Evolutionary conservation across 2,329 filamentous ascomycete species (phyloP).

Genomic region (Fusarium penzigii): DNA sequence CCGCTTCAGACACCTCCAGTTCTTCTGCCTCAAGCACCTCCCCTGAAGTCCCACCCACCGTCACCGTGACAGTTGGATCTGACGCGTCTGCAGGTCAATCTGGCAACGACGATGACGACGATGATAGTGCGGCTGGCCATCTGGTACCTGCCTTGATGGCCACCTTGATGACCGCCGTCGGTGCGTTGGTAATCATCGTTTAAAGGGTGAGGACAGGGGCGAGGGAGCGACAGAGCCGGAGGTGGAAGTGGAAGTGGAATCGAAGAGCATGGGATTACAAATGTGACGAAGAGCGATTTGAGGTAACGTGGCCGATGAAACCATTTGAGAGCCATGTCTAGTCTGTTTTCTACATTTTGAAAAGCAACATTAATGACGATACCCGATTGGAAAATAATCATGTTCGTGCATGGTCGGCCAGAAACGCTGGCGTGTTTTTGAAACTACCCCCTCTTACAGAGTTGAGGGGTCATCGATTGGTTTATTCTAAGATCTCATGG

Average conservation of each 20-base stretch:
- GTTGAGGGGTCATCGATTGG: too few relatives aligned
- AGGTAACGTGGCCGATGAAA: neutral
- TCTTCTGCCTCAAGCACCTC: neutral
- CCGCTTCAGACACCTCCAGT: too few relatives aligned
- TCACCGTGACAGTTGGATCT: slow-evolving; percentile 13
- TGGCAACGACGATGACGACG: slow-evolving; percentile 3
- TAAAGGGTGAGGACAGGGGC: slow-evolving; percentile 1
- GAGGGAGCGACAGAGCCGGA: neutral
- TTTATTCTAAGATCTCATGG: too few relatives aligned
- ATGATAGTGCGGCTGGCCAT: slow-evolving; percentile 22
- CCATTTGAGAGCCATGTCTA: neutral
- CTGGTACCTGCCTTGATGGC: slow-evolving; percentile 19
- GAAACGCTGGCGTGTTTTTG: neutral
- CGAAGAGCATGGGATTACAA: neutral
- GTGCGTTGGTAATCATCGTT: slow-evolving; percentile 11
- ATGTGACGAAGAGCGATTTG: neutral
- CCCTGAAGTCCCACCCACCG: slow-evolving; percentile 10
- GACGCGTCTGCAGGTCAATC: slow-evolving; percentile 19
- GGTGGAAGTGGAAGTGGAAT: neutral
- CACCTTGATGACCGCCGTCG: slow-evolving; percentile 19
- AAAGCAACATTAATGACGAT: slow-evolving; percentile 5
- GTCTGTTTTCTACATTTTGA: neutral
- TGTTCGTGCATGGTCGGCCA: neutral
- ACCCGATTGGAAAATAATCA: slow-evolving; percentile 5
- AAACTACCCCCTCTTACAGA: too few relatives aligned